Conservation (phyloP, 2,329 filamentous ascomycete genomes). For the Aspergillus thermomutatus region DNA sequence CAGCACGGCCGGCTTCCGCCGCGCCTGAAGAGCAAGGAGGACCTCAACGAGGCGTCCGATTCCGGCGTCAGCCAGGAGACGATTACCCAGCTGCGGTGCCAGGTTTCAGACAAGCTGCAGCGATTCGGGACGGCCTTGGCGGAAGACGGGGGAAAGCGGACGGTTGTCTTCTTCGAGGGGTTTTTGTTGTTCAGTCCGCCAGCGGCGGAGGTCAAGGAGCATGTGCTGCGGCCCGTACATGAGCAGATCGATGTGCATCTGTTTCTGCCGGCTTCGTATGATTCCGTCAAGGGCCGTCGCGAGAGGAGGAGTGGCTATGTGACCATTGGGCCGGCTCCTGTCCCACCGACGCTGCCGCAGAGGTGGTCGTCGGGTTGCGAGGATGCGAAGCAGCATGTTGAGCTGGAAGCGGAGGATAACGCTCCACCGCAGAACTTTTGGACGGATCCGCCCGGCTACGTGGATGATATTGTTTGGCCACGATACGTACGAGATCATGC, state of each 20-base stretch:
- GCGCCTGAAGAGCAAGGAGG: slow-evolving; percentile 54
- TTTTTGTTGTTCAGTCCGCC: slow-evolving; percentile 73
- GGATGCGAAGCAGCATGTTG: slow-evolving; percentile 13
- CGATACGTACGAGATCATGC: slow-evolving; percentile 80
- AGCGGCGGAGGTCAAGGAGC: slow-evolving; percentile 12
- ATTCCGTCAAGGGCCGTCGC: slow-evolving; percentile 38
- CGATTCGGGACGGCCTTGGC: background rate
- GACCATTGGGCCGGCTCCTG: slow-evolving; percentile 41
- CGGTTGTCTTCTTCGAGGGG: slow-evolving; percentile 76
- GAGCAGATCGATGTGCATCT: slow-evolving; percentile 66
- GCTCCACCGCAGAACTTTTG: slow-evolving; percentile 72
- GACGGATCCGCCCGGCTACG: slow-evolving; percentile 90
- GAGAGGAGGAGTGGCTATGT: slow-evolving; percentile 46
- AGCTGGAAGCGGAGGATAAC: slow-evolving; percentile 31
- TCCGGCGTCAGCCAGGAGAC: slow-evolving; percentile 30
- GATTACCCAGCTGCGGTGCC: slow-evolving; percentile 21
- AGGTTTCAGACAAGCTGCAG: slow-evolving; percentile 21
- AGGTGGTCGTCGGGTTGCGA: background rate
- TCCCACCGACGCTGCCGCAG: slow-evolving; percentile 13
- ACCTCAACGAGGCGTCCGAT: slow-evolving; percentile 53
- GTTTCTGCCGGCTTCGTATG: slow-evolving; percentile 69
- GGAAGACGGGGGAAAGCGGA: slow-evolving; percentile 15
- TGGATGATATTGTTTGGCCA: slow-evolving; percentile 93
- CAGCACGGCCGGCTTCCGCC: slow-evolving; percentile 56
- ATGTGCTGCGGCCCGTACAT: slow-evolving; percentile 29